Conservation (phyloP, 805 yeast species). For the Saccharomyces kudriavzevii region DNA sequence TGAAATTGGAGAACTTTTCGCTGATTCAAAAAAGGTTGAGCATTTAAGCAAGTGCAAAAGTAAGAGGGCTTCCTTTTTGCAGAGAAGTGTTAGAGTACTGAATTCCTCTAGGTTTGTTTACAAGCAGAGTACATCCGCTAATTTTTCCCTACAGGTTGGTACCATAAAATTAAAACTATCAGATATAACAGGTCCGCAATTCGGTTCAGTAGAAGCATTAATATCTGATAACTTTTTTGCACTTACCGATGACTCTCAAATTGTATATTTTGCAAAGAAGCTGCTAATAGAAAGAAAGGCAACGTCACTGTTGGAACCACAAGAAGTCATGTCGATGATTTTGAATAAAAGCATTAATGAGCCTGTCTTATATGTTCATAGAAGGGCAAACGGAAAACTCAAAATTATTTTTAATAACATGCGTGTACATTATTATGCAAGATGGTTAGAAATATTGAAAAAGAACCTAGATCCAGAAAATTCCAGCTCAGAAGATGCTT, state of each 20-base stretch:
- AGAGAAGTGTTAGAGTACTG: slow-evolving; percentile 23
- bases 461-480: background rate
- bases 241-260: slow-evolving; percentile 7
- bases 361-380: slow-evolving; percentile 37
- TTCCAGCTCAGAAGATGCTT: background rate
- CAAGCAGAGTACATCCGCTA: slow-evolving; percentile 14
- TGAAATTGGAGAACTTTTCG: slow-evolving; percentile 1
- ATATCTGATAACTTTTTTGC: slow-evolving; percentile 8
- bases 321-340: slow-evolving; percentile 29
- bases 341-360: slow-evolving; percentile 29
- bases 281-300: slow-evolving; percentile 7
- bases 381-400: slow-evolving; percentile 29
- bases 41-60: background rate
- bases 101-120: slow-evolving; percentile 20
- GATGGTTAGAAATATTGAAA: slow-evolving; percentile 38
- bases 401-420: slow-evolving; percentile 43
- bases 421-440: slow-evolving; percentile 49
- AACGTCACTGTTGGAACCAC: background rate
- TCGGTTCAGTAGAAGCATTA: slow-evolving; percentile 14
- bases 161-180: slow-evolving; percentile 7
- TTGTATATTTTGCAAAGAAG: slow-evolving; percentile 11
- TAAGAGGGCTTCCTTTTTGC: slow-evolving; percentile 7
- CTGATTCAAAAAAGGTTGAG: background rate
- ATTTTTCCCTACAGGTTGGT: slow-evolving; percentile 11
- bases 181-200: slow-evolving; percentile 7